Conservation (phyloP, 192 early-diverging fungal genomes). For the Cladochytrium replicatum region DNA sequence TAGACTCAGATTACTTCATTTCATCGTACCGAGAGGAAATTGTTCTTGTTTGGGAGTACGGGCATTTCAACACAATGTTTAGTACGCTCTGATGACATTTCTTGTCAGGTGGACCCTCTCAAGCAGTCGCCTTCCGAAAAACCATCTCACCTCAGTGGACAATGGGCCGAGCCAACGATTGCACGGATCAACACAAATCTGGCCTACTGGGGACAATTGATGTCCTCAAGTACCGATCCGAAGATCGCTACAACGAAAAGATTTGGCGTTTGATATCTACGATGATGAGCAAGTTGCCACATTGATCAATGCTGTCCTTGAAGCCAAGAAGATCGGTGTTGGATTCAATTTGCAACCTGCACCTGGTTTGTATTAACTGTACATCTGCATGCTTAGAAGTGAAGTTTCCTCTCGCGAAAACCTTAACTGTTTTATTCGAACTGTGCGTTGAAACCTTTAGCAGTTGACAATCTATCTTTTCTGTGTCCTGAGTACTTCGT, state of each 20-base stretch:
- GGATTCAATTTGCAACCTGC: no score
- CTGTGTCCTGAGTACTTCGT: no score
- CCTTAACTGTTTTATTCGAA: slow-evolving; percentile 43
- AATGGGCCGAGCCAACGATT: slow-evolving; percentile 4
- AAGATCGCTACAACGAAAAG: slow-evolving; percentile 8
- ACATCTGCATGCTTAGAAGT: slow-evolving; percentile 51
- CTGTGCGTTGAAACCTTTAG: slow-evolving; percentile 13
- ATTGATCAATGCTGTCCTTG: slow-evolving; percentile 26
- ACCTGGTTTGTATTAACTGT: slow-evolving; percentile 18
- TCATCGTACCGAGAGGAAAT: slow-evolving; percentile 1
- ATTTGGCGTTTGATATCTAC: slow-evolving; percentile 13
- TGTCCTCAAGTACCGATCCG: slow-evolving; percentile 7
- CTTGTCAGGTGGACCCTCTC: no score
- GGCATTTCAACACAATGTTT: neutral
- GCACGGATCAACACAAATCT: slow-evolving; percentile 12
- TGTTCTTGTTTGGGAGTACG: slow-evolving; percentile 7
- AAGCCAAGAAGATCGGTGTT: slow-evolving; percentile 47
- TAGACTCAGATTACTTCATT: slow-evolving; percentile 6
- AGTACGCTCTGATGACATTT: slow-evolving; percentile 10
- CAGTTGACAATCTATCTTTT: no score
- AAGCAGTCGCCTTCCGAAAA: neutral
- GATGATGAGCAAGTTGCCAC: slow-evolving; percentile 26
- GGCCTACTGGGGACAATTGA: slow-evolving; percentile 17
- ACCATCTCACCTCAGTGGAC: slow-evolving; percentile 2
- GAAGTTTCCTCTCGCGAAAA: slow-evolving; percentile 52